Evolutionary conservation across 129 eudicot species (phyloP).

Genomic region (Pseudognaphalium luteoalbum): DNA sequence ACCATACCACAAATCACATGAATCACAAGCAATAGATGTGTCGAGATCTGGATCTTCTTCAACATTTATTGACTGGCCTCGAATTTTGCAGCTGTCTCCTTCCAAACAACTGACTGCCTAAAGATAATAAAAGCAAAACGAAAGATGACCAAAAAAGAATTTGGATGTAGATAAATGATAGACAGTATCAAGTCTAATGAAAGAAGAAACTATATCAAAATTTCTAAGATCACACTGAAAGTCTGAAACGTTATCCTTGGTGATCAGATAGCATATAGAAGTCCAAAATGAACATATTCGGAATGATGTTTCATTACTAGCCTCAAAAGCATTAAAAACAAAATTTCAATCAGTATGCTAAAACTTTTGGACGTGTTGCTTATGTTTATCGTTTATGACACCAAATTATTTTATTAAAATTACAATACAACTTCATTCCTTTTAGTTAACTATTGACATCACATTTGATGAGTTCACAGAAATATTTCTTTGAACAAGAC

Average conservation of each 20-base stretch:
- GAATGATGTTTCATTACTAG: not conserved
- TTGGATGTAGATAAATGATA: conserved; percentile 11
- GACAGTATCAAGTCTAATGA: conserved; percentile 1
- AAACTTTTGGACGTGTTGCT: conserved; percentile 16
- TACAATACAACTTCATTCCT: conserved; percentile 4
- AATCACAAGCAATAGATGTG: conserved; percentile 97
- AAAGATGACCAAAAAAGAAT: conserved; percentile 15
- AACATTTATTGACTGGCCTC: conserved; percentile 53
- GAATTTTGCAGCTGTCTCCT: conserved; percentile 88
- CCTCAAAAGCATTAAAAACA: conserved; percentile 15
- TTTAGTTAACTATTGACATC: conserved; percentile 6
- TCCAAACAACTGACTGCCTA: conserved; percentile 98
- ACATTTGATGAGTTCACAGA: conserved; percentile 6
- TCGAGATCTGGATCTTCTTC: conserved; percentile 76
- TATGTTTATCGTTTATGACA: not conserved
- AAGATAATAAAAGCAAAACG: conserved; percentile 26
- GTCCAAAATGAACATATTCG: conserved; percentile 7
- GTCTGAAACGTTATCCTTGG: not conserved
- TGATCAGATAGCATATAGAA: conserved; percentile 12
- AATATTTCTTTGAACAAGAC: conserved; percentile 29
- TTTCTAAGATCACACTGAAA: conserved; percentile 8
- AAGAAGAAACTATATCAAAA: conserved; percentile 4
- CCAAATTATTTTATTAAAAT: conserved; percentile 6
- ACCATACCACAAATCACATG: conserved; percentile 86
- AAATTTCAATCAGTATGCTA: conserved; percentile 17